phyloP scores from a whole-genome alignment of 75 land plant genomes.

The Gnetum montanum region DNA sequence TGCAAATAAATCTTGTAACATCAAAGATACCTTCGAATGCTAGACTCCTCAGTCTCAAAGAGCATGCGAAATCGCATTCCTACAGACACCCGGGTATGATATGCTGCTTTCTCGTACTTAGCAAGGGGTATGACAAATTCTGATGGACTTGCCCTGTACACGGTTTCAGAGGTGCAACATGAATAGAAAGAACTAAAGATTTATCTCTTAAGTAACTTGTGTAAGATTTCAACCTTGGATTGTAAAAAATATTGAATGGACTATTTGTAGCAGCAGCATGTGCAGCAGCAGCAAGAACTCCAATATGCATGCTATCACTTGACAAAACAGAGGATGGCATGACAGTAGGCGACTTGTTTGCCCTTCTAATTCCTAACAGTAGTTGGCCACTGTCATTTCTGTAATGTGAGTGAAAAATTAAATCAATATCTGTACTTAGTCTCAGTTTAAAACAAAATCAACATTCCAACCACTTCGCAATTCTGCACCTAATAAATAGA shows the following conservation, averaged over 20 bases:
- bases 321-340: slow-evolving; percentile 88
- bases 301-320: slow-evolving; percentile 95
- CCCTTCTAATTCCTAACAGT: slow-evolving; percentile 80
- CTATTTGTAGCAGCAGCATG: slow-evolving; percentile 82
- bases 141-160: slow-evolving; percentile 69
- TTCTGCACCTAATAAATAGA: slow-evolving; percentile 61
- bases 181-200: background rate
- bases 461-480: no score
- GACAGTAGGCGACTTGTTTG: slow-evolving; percentile 67
- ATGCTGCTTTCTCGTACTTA: slow-evolving; percentile 57
- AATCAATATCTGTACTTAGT: background rate
- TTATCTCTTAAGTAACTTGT: no score
- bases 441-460: background rate
- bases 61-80: slow-evolving; percentile 88
- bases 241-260: slow-evolving; percentile 72
- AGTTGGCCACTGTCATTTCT: slow-evolving; percentile 89
- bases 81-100: slow-evolving; percentile 56
- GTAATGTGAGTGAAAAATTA: background rate
- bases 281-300: slow-evolving; percentile 81
- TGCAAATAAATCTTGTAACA: no score
- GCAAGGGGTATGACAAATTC: slow-evolving; percentile 75
- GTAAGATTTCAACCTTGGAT: slow-evolving; percentile 68
- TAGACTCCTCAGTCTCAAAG: slow-evolving; percentile 78
- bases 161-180: background rate
- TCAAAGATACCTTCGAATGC: slow-evolving; percentile 67